Evolutionary conservation across 2,329 filamentous ascomycete genomes (phyloP).

Genomic region (Aureobasidium lini): DNA sequence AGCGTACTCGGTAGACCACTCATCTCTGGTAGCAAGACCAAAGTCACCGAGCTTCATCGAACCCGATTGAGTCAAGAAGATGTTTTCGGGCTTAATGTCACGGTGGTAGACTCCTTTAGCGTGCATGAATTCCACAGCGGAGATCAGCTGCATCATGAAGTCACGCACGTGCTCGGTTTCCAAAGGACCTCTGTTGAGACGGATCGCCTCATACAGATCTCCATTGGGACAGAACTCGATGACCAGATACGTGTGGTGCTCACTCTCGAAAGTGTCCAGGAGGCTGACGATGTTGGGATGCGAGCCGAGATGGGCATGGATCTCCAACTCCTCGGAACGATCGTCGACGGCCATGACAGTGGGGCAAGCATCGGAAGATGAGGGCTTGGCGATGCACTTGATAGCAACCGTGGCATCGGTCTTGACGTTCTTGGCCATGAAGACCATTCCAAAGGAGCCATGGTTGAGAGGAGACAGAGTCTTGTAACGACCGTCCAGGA

Average conservation of each 20-base stretch:
- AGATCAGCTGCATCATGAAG: conserved; percentile 92
- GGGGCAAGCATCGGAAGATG: conserved; percentile 42
- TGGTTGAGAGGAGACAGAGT: conserved; percentile 94
- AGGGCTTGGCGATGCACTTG: conserved; percentile 85
- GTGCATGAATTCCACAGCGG: conserved; percentile 85
- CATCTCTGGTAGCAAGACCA: conserved; percentile 79
- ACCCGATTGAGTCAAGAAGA: conserved; percentile 81
- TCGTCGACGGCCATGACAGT: conserved; percentile 70
- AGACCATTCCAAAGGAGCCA: conserved; percentile 98
- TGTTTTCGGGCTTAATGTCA: conserved; percentile 99
- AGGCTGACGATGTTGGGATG: conserved; percentile 94
- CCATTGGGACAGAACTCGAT: conserved; percentile 93
- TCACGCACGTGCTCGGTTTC: conserved; percentile 95
- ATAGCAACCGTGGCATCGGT: conserved; percentile 81
- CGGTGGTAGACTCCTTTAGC: conserved; percentile 87
- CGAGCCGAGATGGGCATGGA: conserved; percentile 68
- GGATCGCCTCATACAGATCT: conserved; percentile 95
- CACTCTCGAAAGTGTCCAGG: conserved; percentile 83
- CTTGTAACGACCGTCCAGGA: conserved; percentile 83
- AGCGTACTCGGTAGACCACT: conserved; percentile 85
- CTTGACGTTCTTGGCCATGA: conserved; percentile 73
- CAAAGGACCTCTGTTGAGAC: conserved; percentile 74
- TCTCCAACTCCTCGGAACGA: conserved; percentile 69
- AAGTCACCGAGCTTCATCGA: conserved; percentile 96
- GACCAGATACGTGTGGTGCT: conserved; percentile 82